Base-by-base conservation (phyloP, 129 eudicot genomes). In the Ambrosia trifida region DNA sequence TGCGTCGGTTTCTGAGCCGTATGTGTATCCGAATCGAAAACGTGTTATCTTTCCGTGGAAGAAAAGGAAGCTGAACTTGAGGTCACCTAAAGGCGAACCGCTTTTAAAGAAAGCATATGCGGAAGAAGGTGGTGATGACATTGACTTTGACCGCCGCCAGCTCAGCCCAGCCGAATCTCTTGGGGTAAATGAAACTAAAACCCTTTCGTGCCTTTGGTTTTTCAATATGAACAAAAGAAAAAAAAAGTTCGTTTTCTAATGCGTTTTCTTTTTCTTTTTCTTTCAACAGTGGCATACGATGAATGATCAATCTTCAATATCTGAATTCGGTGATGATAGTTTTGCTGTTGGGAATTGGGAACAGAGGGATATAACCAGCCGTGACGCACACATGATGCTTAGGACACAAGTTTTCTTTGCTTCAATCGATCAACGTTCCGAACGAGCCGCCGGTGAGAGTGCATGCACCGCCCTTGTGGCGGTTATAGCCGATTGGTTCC, bases 51-150 rank as follows among this genome's bases (percentile, higher is more conserved):
- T 95, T 9, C 97, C 99, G 28, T 95, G 99, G 99, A 88, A 87
- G 83, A 95, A 95, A 86, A 76, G 99, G 67, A 95, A 90, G 57
- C 72, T 88, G 24, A 86, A 84, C 67, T 85, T 94, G 63, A 84
- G 97, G 60, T 95, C 99, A 58, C 96, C 86, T n/a, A 95, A 86
- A 61, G 99, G 99, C 24, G 99, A 95, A 76, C 99, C 99, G 2
- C 76, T 95, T 41, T 69, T 95, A 46, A 95, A 95, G 75, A 95
- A 90, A 82, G 95, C 80, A 12, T 80, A 94, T 72, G 97, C 86
- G 4, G 99, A 95, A 82, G 97, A 90, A 79, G 99, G 99, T 13
- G 99, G 99, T 13, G 99, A 95, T 80, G 99, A 95, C 66, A 95
- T 95, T 73, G 99, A 95, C 87, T 95, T 85, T 81, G 99, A 95